A percentile compares a stretch with the other conserved stretches of the same genome.
Evolutionary conservation across 306 rosid species (phyloP).

Genomic region (Dryas alaskensis): DNA sequence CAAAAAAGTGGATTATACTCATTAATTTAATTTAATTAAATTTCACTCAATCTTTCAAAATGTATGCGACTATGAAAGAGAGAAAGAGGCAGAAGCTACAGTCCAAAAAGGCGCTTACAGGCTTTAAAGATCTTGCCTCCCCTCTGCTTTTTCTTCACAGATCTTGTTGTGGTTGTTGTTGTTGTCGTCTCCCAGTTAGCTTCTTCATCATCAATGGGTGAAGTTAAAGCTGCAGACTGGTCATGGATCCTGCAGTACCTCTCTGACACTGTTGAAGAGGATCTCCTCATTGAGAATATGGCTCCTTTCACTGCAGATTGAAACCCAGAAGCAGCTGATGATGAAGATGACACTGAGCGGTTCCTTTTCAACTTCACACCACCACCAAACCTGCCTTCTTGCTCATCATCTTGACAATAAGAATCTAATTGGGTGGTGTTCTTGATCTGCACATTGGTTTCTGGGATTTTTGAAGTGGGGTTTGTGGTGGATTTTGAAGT

Average conservation of each 20-base stretch:
- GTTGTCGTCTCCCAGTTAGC: not conserved
- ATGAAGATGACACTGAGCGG: conserved; percentile 36
- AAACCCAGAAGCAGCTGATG: conserved; percentile 32
- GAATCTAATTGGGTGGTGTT: conserved; percentile 3
- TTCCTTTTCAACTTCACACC: conserved; percentile 34
- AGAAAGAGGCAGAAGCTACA: conserved; percentile 11
- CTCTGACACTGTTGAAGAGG: conserved; percentile 69
- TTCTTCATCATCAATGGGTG: conserved; percentile 29
- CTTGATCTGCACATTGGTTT: conserved; percentile 11
- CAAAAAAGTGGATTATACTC: not conserved
- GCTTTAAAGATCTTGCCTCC: conserved; percentile 62
- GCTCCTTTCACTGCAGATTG: conserved; percentile 54
- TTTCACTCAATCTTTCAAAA: not conserved
- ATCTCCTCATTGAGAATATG: conserved; percentile 60
- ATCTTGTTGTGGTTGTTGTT: conserved; percentile 16
- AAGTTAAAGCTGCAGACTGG: conserved; percentile 38
- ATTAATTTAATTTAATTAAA: not conserved
- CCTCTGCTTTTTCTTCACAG: conserved; percentile 23
- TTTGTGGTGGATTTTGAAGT: conserved; percentile 9
- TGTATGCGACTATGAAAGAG: not conserved
- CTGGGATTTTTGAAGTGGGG: not conserved
- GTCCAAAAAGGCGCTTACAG: conserved; percentile 67
- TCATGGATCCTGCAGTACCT: conserved; percentile 77
- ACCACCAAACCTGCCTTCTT: conserved; percentile 32
- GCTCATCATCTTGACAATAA: not conserved